Evolutionary conservation across 192 early-diverging fungal species (phyloP), one percentile per base, ranked within the genome.

Genomic region (Backusella sp.): DNA sequence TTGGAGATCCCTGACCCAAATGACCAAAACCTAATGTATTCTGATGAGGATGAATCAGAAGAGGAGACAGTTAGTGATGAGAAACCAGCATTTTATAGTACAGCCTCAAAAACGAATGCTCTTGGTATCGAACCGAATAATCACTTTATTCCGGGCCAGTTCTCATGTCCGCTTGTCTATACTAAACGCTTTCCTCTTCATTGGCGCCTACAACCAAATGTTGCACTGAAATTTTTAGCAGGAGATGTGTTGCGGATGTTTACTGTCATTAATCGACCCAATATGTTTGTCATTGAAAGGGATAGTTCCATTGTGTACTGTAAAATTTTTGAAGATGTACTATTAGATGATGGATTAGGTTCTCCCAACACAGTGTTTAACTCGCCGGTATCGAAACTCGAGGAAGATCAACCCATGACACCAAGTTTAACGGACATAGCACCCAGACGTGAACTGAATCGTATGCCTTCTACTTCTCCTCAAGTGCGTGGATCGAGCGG

Each of bases 161-260:
- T 94, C 82, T 87, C 91, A 21, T 95, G 94, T 67, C 88, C 89
- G 4, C 46, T 89, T 6, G 87, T 94, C 11, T 92, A 88, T 71
- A 81, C 78, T 6, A 86, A 84, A 66, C 75, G 72, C 11, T 93
- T 94, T 74, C 86, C 90, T 1, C 68, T 96, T 8, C 93, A 95
- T 70, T 93, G 90, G 89, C 84, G 94, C 26, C 80, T 96, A 49
- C 84, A 83, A 35, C 86, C 92, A 3, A 79, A 84, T n/a, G 84
- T 89, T 56, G 93, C 92, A 5, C 74, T 92, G 8, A 93, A 86
- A 65, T 83, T 77, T 46, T 77, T 93, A 9, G 76, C 87, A 14
- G 75, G 82, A n/a, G 74, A 87, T 32, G 76, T 80, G 1, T 80
- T 95, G 30, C 77, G 86, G 32, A 73, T 84, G 28, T 86, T 95